Evolutionary conservation across 2,329 filamentous ascomycete species (phyloP).

Genomic region (Didymosphaeria variabile): DNA sequence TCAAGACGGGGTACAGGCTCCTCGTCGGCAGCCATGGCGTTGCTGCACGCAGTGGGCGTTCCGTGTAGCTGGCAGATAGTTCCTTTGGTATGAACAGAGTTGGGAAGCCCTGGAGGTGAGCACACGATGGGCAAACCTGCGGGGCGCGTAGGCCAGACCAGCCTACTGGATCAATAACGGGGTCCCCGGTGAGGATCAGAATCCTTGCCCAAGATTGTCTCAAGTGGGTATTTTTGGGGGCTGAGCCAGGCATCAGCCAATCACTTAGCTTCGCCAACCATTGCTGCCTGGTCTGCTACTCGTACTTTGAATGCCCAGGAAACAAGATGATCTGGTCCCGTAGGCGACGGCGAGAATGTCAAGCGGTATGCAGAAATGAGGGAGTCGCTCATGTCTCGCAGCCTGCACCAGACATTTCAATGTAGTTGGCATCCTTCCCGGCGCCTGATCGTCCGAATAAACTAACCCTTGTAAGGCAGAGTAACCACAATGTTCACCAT

Average conservation of each 20-base stretch:
- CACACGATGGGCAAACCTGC: not conserved
- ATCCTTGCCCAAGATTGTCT: slow-evolving; percentile 1
- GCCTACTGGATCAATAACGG: not conserved
- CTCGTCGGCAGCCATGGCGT: slow-evolving; percentile 12
- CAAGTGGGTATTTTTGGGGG: not conserved
- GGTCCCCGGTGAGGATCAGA: slow-evolving; percentile 13
- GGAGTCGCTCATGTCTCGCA: too few species aligned
- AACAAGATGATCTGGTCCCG: not conserved
- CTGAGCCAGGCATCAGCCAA: not conserved
- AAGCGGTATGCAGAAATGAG: not conserved
- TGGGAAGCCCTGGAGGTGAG: not conserved
- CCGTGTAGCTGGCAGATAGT: not conserved
- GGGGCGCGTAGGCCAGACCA: slow-evolving; percentile 5
- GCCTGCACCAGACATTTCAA: too few species aligned
- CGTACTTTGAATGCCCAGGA: not conserved
- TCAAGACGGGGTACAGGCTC: slow-evolving; percentile 9
- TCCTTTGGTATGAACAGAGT: not conserved
- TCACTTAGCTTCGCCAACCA: not conserved
- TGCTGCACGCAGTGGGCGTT: not conserved
- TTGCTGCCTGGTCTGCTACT: not conserved
- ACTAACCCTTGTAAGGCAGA: too few species aligned
- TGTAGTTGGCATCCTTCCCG: too few species aligned
- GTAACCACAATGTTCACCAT: too few species aligned
- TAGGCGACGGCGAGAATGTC: not conserved
- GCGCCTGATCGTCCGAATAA: too few species aligned